Evolutionary conservation across 1,284 basidiomycete genomes (phyloP), one percentile per base, ranked within the genome.

Genomic region (Earliella scabrosa): DNA sequence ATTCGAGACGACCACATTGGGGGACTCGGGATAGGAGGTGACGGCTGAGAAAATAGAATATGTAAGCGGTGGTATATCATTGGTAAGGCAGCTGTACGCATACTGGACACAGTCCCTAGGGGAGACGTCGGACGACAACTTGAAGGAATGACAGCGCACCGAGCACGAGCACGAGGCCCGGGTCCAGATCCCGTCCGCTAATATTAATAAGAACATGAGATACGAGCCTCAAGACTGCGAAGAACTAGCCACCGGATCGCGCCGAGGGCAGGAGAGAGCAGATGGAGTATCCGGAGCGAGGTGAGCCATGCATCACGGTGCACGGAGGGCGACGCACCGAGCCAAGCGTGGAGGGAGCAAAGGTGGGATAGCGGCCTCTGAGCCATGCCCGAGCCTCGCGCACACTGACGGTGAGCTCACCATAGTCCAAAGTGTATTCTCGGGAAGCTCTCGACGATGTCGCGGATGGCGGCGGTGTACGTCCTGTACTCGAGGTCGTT

Each of bases 331-430:
- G 31, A 61, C 72, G 43, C 62, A 87, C 88, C 64, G 73, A 69
- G 69, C 91, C 90, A 41, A 92, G 81, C 43, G 76, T 76, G n/a
- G 72, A 62, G 1, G 78, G 75, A 9, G 76, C 65, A 4, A 88
- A 66, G 63, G 80, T 73, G 9, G 80, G 72, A 66, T 88, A 90
- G 59, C 88, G 76, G 13, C 89, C 89, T 40, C 86, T 74, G 54
- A 92, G 72, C 89, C 89, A 92, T 9, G 87, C 89, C 35, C 89
- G 75, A 4, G 78, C 83, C 67, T 91, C 89, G 32, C 88, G 79
- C 18, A 83, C 77, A 41, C 82, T 80, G 27, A 90, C 72, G 8
- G 68, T 63, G 53, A 81, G 75, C 34, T 70, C 68, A 56, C 86
- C 85, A 63, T 81, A 84, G 64, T 78, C 77, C 1, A 69, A 70